phyloP scores from a whole-genome alignment of 2,329 filamentous ascomycete genomes.

The Juglanconis oblonga region DNA sequence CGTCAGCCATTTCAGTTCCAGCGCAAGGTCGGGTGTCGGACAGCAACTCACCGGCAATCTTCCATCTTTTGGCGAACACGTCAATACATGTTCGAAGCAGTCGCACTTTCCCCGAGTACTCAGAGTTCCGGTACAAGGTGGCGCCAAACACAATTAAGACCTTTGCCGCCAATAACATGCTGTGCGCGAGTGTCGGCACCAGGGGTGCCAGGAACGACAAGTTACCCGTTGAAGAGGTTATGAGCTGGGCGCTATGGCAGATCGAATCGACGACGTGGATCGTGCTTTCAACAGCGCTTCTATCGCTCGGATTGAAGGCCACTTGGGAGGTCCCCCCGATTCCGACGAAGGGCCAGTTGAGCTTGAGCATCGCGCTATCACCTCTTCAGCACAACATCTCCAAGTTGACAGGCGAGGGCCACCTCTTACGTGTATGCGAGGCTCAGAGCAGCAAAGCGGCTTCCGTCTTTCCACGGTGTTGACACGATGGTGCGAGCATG shows the following conservation, averaged over 20 bases:
- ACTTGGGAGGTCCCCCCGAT: constrained; percentile 6
- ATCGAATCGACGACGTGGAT: constrained; percentile 23
- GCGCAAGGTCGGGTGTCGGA: neutral
- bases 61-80: constrained; percentile 25
- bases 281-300: constrained; percentile 21
- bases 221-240: constrained; percentile 16
- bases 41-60: constrained; percentile 25
- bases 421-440: constrained; percentile 27
- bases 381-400: constrained; percentile 16
- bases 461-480: constrained; percentile 22
- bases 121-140: constrained; percentile 20
- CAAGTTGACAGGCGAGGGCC: neutral
- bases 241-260: constrained; percentile 21
- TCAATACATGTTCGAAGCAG: constrained; percentile 22
- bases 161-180: constrained; percentile 24
- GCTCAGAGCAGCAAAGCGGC: constrained; percentile 24
- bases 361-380: constrained; percentile 27
- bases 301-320: constrained; percentile 10
- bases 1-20: neutral
- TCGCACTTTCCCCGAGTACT: constrained; percentile 25
- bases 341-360: constrained; percentile 26
- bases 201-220: constrained; percentile 17
- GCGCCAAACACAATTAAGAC: constrained; percentile 26
- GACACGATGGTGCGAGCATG: constrained; percentile 23
- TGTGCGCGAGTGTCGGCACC: constrained; percentile 24